Conservation (phyloP, 73 alveolate species). For the Paramecium sonneborni region DNA sequence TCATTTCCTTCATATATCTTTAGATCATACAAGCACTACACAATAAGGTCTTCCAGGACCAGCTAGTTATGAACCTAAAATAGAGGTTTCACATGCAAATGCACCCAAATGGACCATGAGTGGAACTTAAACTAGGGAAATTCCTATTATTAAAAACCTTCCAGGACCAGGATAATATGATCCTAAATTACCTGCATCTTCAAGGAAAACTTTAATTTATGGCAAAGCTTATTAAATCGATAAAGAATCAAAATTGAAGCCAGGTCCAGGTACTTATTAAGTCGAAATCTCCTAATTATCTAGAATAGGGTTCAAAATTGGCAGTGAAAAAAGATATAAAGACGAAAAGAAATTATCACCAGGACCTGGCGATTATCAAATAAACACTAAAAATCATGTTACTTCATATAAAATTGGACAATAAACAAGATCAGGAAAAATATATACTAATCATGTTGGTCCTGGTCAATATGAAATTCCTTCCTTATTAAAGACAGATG, state of each 20-base stretch:
- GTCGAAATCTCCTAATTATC: background rate
- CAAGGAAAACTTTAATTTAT: background rate
- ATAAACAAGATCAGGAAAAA: background rate
- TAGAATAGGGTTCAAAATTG: background rate
- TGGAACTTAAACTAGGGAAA: background rate
- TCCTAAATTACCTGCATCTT: background rate
- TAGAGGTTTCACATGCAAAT: background rate
- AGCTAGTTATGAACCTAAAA: constrained; percentile 4
- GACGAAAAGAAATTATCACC: background rate
- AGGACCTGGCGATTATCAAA: constrained; percentile 4
- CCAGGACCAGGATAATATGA: constrained; percentile 50
- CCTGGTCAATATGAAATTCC: constrained; percentile 53
- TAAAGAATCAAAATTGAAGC: background rate
- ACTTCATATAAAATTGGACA: background rate
- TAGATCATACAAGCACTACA: background rate
- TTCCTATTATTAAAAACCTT: background rate
- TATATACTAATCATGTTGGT: background rate
- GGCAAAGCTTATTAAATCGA: background rate
- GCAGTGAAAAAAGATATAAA: background rate
- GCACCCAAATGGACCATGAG: background rate
- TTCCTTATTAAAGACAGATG: background rate
- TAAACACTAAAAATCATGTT: background rate
- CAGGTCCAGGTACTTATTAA: background rate
- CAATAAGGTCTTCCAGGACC: constrained; percentile 19
- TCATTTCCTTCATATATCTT: background rate